Base-by-base conservation (phyloP, 306 rosid genomes). In the Clitoria ternatea region DNA sequence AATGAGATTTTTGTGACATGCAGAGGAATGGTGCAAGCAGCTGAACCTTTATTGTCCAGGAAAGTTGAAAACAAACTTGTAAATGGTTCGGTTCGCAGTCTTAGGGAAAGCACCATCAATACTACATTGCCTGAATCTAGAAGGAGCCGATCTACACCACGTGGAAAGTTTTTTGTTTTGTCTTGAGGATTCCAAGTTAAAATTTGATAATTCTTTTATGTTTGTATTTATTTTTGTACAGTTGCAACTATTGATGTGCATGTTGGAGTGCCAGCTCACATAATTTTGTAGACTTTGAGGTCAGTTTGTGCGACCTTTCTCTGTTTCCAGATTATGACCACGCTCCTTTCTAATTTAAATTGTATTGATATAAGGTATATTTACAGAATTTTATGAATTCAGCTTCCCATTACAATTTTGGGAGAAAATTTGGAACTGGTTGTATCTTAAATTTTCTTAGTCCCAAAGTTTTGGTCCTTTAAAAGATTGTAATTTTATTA, bases 81-180 rank as follows among this genome's bases (percentile, higher is more conserved):
- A 64, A 80, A 80, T 65, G 87, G 81, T 29, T 79, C 69, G 63
- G 68, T 37, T 24, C 88, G 86, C 39, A 68, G 59, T 84, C 81
- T 68, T 47, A 87, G 65, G 77, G 96, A 92, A 78, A 84, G 80
- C 22, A 67, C 66, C 85, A 67, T 63, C 85, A 87, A 82, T 35
- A 35, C 72, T 19, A 65, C 91, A 39, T 43, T 79, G 84, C 64
- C 87, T 7, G 96, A 90, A 18, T 61, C 74, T 27, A 85, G 86
- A 55, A 90, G 98, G 76, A 93, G 97, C 75, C 86, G 85, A 33
- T 90, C 98, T 0, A 85, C 97, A 7, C 97, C 98, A 32, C 97
- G 96, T 6, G 93, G 98, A 27, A 85, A 93, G 70, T 81, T 85
- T 81, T 85, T 84, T 68, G 79, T 77, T 54, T 56, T 72, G 37